Evolutionary conservation across 768 basidiomycete species (phyloP), one percentile per base, ranked within the genome.

Genomic region (Pleurotus citrinopileatus): DNA sequence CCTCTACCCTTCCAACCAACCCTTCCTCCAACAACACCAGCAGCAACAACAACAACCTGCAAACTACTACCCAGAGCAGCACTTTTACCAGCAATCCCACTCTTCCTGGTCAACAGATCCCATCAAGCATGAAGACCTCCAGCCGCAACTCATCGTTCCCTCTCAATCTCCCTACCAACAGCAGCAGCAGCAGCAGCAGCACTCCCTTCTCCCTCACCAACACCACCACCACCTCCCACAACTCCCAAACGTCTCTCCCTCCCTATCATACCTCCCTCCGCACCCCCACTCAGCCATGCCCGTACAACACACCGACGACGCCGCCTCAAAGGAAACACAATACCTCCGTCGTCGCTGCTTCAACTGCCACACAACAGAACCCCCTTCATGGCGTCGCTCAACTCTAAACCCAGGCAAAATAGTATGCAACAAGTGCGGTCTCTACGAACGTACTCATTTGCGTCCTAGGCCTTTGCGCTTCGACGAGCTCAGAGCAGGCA

Each of bases 351-450:
- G 91, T 34, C 79, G 90, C 7, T 94, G 91, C 73, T 90, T 87
- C 78, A 94, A 94, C 71, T 94, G 91, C 73, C 91, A 91, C 65
- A 91, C 91, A 17, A 94, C 91, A 1, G 91, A 94, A 66, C 91
- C 91, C 0, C 91, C 91, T 5, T 86, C 83, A 22, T 94, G 91
- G 91, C 86, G 91, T 52, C 83, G 91, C 42, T 87, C 84, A 26
- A 93, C 91, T 3, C 85, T 94, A 63, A 91, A 91, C 68, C 89
- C 89, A 0, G 91, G 91, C 59, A 94, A 94, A 71, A 94, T 94
- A 63, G 91, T 94, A 42, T 94, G 91, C 80, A 94, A 94, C 79
- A 94, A 94, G 75, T 94, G 91, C 59, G 91, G 91, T 8, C 78
- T 94, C 34, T 94, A 94, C 63, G 91, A 94, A 69, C 89, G 91